Evolutionary conservation across 257 asterid species (phyloP).

Genomic region (Knoxia roxburghii): DNA sequence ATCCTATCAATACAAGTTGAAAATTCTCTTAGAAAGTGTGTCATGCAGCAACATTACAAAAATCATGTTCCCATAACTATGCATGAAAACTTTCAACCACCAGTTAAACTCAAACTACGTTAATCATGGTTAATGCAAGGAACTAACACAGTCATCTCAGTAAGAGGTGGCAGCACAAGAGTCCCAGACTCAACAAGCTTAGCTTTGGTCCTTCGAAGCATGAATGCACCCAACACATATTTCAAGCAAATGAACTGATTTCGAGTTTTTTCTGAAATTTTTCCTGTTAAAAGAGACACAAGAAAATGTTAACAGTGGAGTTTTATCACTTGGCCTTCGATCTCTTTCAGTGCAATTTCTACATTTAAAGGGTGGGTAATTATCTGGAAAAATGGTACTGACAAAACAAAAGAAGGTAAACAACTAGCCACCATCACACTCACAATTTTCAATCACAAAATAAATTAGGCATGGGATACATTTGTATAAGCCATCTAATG

Average conservation of each 20-base stretch:
- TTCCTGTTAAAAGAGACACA: slow-evolving; percentile 38
- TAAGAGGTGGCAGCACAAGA: slow-evolving; percentile 75
- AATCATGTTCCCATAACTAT: no score
- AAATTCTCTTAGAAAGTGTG: slow-evolving; percentile 17
- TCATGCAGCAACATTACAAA: no score
- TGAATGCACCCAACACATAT: slow-evolving; percentile 74
- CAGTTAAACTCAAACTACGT: neutral
- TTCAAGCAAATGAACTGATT: slow-evolving; percentile 59
- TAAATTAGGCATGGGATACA: no score
- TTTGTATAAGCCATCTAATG: neutral
- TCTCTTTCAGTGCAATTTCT: no score
- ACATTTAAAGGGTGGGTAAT: no score
- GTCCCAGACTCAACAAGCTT: slow-evolving; percentile 72
- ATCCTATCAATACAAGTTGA: slow-evolving; percentile 48
- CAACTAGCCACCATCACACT: no score
- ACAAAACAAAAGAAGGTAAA: neutral
- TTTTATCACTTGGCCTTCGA: neutral
- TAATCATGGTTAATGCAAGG: slow-evolving; percentile 18
- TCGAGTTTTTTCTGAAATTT: slow-evolving; percentile 45
- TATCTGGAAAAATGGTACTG: neutral
- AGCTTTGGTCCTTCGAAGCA: slow-evolving; percentile 93
- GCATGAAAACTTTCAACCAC: no score
- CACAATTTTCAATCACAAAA: no score
- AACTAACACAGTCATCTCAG: slow-evolving; percentile 89
- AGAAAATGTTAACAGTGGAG: neutral